These are phyloP conservation scores for Candida parachauliodes DNA, from an alignment of 805 yeast species.

Conservation along the genomic window DNA sequence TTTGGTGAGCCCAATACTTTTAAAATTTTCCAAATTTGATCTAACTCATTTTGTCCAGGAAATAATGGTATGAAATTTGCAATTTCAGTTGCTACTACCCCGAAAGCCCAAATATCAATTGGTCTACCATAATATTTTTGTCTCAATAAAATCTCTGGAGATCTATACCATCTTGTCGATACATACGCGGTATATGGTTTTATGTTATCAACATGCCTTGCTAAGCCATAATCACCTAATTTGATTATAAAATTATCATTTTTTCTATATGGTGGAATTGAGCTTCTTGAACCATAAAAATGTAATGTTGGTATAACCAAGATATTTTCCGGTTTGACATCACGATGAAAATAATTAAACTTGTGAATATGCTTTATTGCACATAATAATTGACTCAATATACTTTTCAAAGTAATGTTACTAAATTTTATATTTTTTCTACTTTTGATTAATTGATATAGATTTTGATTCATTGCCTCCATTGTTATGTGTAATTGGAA, in stretches of 20 bases:
- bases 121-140: conserved; percentile 62
- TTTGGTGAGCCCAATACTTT: conserved; percentile 73
- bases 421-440: conserved; percentile 55
- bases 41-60: conserved; percentile 77
- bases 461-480: conserved; percentile 84
- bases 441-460: conserved; percentile 70
- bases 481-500: conserved; percentile 73
- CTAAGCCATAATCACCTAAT: conserved; percentile 77
- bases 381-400: conserved; percentile 64
- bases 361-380: conserved; percentile 83
- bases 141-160: conserved; percentile 75
- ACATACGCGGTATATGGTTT: conserved; percentile 71
- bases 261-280: conserved; percentile 38
- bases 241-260: conserved; percentile 57
- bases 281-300: conserved; percentile 44
- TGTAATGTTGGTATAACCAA: conserved; percentile 58
- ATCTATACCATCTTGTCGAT: conserved; percentile 82
- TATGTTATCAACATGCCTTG: conserved; percentile 53
- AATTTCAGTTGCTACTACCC: conserved; percentile 69
- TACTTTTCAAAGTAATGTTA: conserved; percentile 56
- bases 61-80: conserved; percentile 75
- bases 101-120: conserved; percentile 85
- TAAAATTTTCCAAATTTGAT: conserved; percentile 70
- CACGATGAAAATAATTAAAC: conserved; percentile 74
- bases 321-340: conserved; percentile 91